A percentile compares a stretch with the other conserved stretches of the same genome.
These are phyloP conservation scores for Pseudogymnoascus sp. DNA, from an alignment of 2,329 filamentous ascomycete species.

Conservation along the genomic window DNA sequence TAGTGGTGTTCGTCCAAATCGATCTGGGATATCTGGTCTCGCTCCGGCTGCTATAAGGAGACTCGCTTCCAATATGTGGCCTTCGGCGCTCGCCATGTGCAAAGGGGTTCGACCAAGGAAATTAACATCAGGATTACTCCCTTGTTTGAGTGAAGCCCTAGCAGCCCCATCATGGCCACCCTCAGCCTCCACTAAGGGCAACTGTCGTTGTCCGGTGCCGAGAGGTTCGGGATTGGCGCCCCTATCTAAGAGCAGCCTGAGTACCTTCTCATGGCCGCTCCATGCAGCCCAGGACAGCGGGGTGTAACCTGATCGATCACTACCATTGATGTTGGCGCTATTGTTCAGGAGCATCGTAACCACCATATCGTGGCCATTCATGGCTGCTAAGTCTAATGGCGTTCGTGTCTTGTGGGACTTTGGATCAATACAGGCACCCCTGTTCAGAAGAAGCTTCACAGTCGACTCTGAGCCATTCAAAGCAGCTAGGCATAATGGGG, in stretches of 20 bases:
- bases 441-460: background rate
- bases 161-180: background rate
- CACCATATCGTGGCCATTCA: background rate
- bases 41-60: background rate
- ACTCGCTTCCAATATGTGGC: background rate
- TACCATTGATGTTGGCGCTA: background rate
- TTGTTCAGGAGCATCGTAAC: background rate
- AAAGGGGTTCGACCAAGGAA: background rate
- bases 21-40: background rate
- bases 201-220: background rate
- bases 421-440: background rate
- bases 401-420: background rate
- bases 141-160: background rate
- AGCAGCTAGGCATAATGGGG: background rate
- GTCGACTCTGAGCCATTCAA: background rate
- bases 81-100: background rate
- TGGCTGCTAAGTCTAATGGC: background rate
- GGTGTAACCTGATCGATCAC: background rate
- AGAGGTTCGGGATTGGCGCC: background rate
- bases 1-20: conserved; percentile 13
- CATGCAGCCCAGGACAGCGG: background rate
- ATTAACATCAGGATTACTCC: background rate
- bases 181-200: background rate
- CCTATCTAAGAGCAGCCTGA: background rate
- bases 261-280: background rate